These are phyloP conservation scores for Phytophthora kernoviae DNA, from an alignment of 352 stramenopile genomes.

Conservation along the genomic window DNA sequence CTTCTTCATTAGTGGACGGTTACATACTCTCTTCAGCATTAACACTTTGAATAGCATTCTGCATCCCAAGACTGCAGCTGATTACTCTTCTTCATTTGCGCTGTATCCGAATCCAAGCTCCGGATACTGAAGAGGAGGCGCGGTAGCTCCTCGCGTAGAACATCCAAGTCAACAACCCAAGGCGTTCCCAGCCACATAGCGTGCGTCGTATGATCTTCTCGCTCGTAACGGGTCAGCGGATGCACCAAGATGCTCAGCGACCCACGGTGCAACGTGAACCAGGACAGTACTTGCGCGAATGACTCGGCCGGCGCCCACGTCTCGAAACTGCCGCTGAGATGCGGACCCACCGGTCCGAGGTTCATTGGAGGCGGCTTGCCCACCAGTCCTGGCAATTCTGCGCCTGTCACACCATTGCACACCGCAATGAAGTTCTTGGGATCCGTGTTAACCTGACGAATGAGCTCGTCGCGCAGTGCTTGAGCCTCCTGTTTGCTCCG, in stretches of 20 bases:
- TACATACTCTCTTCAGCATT: constrained; percentile 3
- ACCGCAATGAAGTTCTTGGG: constrained; percentile 65
- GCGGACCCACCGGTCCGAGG: constrained; percentile 56
- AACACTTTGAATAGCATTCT: constrained; percentile 29
- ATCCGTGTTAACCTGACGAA: constrained; percentile 45
- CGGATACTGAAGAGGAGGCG: constrained; percentile 52
- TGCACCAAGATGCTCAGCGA: constrained; percentile 68
- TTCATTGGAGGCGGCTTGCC: constrained; percentile 53
- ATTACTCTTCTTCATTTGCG: constrained; percentile 19
- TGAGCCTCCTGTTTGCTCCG: constrained; percentile 44
- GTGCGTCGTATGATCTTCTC: constrained; percentile 55
- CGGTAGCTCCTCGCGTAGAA: constrained; percentile 38
- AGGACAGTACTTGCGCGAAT: constrained; percentile 59
- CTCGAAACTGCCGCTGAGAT: constrained; percentile 73
- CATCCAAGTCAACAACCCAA: constrained; percentile 46
- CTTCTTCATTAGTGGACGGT: constrained; percentile 23
- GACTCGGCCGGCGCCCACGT: constrained; percentile 71
- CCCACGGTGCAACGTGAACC: constrained; percentile 68
- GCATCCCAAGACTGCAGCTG: constrained; percentile 3
- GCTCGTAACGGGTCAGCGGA: constrained; percentile 64
- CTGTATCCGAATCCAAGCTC: constrained; percentile 69
- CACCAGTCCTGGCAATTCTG: constrained; percentile 38
- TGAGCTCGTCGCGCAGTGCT: constrained; percentile 47
- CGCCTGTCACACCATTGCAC: constrained; percentile 45
- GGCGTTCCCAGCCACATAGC: constrained; percentile 58